A percentile compares a stretch with the other conserved stretches of the same genome.
phyloP scores from a whole-genome alignment of 2,329 filamentous ascomycete species.

The Phaeosphaeria sp. region DNA sequence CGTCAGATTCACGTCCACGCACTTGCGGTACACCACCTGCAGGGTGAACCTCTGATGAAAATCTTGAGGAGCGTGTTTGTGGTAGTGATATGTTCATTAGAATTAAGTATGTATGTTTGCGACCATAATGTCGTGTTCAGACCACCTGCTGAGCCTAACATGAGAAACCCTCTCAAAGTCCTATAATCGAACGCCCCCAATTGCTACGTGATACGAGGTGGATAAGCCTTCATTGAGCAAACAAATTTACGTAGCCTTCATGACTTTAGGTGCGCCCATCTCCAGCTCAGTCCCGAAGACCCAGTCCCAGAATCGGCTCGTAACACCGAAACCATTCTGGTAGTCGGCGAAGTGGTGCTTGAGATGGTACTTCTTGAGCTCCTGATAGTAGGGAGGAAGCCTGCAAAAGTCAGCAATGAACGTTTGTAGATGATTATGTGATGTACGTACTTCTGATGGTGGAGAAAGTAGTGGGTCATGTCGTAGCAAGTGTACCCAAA shows the following conservation, averaged over 20 bases:
- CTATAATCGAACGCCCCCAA: neutral
- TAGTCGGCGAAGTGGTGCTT: slow-evolving; percentile 98
- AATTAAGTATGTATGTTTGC: neutral
- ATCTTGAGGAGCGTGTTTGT: neutral
- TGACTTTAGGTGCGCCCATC: slow-evolving; percentile 55
- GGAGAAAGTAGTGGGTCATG: slow-evolving; percentile 97
- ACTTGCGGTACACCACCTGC: too few species aligned
- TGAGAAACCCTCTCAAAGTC: too few species aligned
- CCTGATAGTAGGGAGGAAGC: slow-evolving; percentile 86
- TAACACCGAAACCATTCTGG: slow-evolving; percentile 96
- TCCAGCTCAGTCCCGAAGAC: slow-evolving; percentile 88
- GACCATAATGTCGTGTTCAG: neutral
- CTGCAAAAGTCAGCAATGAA: slow-evolving; percentile 43
- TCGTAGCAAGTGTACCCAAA: slow-evolving; percentile 98
- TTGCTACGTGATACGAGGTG: neutral
- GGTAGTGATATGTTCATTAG: slow-evolving; percentile 9
- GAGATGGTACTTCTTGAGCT: slow-evolving; percentile 96
- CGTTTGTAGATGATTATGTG: neutral
- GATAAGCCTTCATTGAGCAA: neutral
- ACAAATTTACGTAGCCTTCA: slow-evolving; percentile 48
- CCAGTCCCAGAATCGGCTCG: slow-evolving; percentile 92
- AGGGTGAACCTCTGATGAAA: too few species aligned
- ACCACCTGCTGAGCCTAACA: too few species aligned
- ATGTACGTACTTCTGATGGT: slow-evolving; percentile 78
- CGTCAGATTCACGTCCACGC: neutral